Conservation (phyloP, 768 basidiomycete species). For the Leccinellum rugosiceps region DNA sequence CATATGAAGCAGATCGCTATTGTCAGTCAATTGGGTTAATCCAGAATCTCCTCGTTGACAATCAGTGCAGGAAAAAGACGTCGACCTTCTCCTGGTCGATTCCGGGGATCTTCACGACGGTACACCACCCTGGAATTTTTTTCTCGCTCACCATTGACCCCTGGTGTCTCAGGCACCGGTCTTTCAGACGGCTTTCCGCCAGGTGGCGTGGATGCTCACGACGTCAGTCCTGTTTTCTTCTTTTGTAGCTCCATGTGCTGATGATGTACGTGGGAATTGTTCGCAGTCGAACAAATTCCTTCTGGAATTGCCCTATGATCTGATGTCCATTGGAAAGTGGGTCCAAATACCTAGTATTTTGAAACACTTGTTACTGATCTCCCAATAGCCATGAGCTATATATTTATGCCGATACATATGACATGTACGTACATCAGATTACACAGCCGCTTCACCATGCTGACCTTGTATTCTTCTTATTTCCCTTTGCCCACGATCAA, state of each 20-base stretch:
- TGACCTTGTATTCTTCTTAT: not conserved
- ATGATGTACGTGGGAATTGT: not conserved
- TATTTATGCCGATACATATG: slow-evolving; percentile 59
- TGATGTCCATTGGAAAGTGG: slow-evolving; percentile 82
- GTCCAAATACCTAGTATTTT: slow-evolving; percentile 20
- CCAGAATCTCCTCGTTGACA: not conserved
- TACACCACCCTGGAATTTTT: slow-evolving; percentile 4
- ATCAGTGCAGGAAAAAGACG: slow-evolving; percentile 52
- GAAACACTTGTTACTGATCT: not conserved
- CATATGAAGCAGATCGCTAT: slow-evolving; percentile 77
- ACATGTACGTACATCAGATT: slow-evolving; percentile 46
- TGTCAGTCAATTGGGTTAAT: slow-evolving; percentile 30
- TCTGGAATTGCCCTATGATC: slow-evolving; percentile 70
- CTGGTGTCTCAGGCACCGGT: slow-evolving; percentile 54
- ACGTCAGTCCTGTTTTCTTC: slow-evolving; percentile 39
- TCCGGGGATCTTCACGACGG: slow-evolving; percentile 77
- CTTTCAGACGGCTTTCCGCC: slow-evolving; percentile 71
- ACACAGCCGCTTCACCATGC: not conserved
- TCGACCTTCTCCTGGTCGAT: slow-evolving; percentile 82
- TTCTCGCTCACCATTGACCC: not conserved
- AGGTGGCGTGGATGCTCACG: slow-evolving; percentile 57
- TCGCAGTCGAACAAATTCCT: slow-evolving; percentile 41
- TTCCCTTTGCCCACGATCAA: not conserved
- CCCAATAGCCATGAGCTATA: slow-evolving; percentile 75
- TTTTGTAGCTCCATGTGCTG: not conserved